A percentile compares a stretch with the other conserved stretches of the same genome.
Conservation (phyloP, 2,329 filamentous ascomycete genomes). For the Tolypocladium pustulatum region DNA sequence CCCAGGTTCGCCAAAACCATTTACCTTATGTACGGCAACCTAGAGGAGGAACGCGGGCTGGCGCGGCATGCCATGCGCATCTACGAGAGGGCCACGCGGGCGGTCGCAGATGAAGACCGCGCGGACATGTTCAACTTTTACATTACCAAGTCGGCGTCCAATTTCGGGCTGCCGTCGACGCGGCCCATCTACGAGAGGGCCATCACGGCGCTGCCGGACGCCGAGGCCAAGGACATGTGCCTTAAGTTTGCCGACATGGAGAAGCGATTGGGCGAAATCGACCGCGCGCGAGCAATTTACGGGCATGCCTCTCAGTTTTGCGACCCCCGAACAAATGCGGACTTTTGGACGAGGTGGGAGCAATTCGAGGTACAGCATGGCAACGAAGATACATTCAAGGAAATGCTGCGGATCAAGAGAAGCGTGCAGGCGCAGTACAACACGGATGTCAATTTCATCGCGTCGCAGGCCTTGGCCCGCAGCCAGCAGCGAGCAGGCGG, state of each 20-base stretch:
- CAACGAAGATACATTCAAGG: slow-evolving; percentile 98
- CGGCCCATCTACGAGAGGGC: slow-evolving; percentile 93
- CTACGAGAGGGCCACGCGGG: slow-evolving; percentile 91
- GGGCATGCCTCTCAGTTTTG: slow-evolving; percentile 96
- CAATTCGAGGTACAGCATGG: slow-evolving; percentile 94
- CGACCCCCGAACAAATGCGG: slow-evolving; percentile 80
- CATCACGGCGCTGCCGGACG: slow-evolving; percentile 85
- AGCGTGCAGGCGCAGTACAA: slow-evolving; percentile 98
- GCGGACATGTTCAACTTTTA: slow-evolving; percentile 99
- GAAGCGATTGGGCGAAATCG: slow-evolving; percentile 81
- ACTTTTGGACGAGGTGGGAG: slow-evolving; percentile 97
- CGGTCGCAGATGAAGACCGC: slow-evolving; percentile 87
- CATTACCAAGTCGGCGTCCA: slow-evolving; percentile 96
- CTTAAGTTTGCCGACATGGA: slow-evolving; percentile 98
- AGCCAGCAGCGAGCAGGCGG: slow-evolving; percentile 53
- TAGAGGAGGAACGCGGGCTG: slow-evolving; percentile 91
- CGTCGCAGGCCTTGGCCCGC: slow-evolving; percentile 82
- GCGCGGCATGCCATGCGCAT: slow-evolving; percentile 97
- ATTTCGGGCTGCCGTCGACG: slow-evolving; percentile 93
- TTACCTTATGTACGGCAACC: slow-evolving; percentile 95
- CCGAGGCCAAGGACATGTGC: slow-evolving; percentile 94
- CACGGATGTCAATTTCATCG: slow-evolving; percentile 97
- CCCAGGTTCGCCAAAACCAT: slow-evolving; percentile 93
- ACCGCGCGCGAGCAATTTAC: slow-evolving; percentile 89
- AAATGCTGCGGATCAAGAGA: slow-evolving; percentile 96